Conservation (phyloP, 345 rosid genomes). For the Gossypium sturtianum region DNA sequence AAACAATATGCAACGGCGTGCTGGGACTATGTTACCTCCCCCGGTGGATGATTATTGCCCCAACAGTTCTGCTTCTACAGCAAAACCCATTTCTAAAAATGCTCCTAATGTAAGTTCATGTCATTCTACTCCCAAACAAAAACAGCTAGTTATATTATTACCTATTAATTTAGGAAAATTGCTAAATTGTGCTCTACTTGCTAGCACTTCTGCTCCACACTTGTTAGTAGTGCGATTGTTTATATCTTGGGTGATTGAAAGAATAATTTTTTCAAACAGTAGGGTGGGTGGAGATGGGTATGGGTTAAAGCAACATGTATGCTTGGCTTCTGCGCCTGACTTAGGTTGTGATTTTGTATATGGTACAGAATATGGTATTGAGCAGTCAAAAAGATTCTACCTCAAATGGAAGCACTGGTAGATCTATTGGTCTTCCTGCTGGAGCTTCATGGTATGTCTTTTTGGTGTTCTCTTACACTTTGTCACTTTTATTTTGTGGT, state of each 20-base stretch:
- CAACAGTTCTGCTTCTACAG: conserved; percentile 33
- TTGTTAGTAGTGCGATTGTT: background rate
- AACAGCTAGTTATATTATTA: background rate
- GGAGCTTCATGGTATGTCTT: conserved; percentile 78
- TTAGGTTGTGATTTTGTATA: conserved; percentile 2
- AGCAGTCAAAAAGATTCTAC: conserved; percentile 41
- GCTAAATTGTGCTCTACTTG: background rate
- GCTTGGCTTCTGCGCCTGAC: background rate
- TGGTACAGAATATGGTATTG: conserved; percentile 33
- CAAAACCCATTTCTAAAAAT: conserved; percentile 43
- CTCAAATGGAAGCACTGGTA: conserved; percentile 51
- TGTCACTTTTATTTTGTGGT: conserved; percentile 14
- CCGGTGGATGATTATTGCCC: conserved; percentile 60
- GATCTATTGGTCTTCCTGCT: conserved; percentile 68
- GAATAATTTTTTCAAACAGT: background rate
- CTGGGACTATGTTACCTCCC: conserved; percentile 74
- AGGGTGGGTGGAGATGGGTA: background rate
- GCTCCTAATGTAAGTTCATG: conserved; percentile 51
- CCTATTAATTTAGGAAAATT: background rate
- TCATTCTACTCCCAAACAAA: background rate
- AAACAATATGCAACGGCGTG: conserved; percentile 41
- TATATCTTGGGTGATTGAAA: background rate
- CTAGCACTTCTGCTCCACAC: background rate
- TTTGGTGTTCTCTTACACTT: background rate
- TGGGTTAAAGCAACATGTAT: background rate